phyloP scores from a whole-genome alignment of 306 rosid species.

The Phaseolus lunatus region DNA sequence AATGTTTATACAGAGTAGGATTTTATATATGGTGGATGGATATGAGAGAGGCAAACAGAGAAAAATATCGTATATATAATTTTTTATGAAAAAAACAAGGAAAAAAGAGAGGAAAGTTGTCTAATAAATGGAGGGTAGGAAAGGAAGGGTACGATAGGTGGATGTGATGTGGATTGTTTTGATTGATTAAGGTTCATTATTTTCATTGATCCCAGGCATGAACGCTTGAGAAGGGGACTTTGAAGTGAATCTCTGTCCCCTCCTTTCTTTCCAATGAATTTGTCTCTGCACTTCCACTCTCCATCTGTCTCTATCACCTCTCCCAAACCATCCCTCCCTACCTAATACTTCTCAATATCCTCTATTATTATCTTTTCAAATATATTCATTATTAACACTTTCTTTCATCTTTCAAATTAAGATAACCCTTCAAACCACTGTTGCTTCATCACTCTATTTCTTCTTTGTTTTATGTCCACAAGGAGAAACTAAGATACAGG shows the following conservation, averaged over 20 bases:
- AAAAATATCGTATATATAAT: too few relatives aligned
- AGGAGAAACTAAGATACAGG: neutral
- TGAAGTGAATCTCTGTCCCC: slow-evolving; percentile 44
- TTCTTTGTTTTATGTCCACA: neutral
- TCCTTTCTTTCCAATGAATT: slow-evolving; percentile 22
- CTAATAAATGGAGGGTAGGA: neutral
- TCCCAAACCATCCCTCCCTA: neutral
- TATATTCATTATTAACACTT: too few relatives aligned
- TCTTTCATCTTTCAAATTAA: too few relatives aligned
- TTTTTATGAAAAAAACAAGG: too few relatives aligned
- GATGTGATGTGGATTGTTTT: slow-evolving; percentile 40
- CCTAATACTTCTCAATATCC: too few relatives aligned
- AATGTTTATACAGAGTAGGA: too few relatives aligned
- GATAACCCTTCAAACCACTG: neutral
- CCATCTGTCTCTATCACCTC: slow-evolving; percentile 33
- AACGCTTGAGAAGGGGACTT: neutral
- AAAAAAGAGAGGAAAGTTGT: neutral
- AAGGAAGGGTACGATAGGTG: slow-evolving; percentile 1
- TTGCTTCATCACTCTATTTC: neutral
- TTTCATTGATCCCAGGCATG: slow-evolving; percentile 20
- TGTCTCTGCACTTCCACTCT: neutral
- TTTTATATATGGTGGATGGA: too few relatives aligned
- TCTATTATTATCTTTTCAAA: too few relatives aligned
- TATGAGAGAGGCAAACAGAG: too few relatives aligned
- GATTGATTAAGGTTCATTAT: slow-evolving; percentile 29